These are phyloP conservation scores for Eucalyptus camaldulensis DNA, from an alignment of 345 rosid species.

Conservation along the genomic window DNA sequence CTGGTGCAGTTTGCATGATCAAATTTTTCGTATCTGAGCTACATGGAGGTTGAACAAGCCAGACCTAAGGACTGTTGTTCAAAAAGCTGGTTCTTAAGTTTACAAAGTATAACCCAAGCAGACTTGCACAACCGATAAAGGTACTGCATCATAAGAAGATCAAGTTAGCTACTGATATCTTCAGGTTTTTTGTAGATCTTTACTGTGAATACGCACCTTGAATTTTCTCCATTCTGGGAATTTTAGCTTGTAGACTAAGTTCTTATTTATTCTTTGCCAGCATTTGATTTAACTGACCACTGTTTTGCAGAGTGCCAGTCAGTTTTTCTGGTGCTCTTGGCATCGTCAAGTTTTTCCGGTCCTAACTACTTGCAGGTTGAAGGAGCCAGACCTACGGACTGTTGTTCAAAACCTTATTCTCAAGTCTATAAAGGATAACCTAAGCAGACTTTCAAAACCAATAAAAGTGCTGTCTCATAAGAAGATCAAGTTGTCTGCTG, in stretches of 20 bases:
- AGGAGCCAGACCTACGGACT: conserved; percentile 51
- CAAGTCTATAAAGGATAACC: conserved; percentile 32
- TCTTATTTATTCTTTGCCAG: background rate
- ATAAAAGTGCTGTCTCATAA: conserved; percentile 28
- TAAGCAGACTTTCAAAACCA: conserved; percentile 21
- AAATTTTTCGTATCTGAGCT: conserved; percentile 72
- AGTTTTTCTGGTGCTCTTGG: conserved; percentile 42
- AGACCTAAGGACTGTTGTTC: conserved; percentile 43
- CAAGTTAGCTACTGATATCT: too few relatives aligned
- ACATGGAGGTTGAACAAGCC: conserved; percentile 71
- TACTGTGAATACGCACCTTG: background rate
- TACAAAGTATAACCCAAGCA: conserved; percentile 22
- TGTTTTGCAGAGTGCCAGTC: background rate
- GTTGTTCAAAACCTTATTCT: conserved; percentile 67
- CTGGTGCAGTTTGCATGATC: conserved; percentile 76
- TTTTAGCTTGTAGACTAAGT: background rate
- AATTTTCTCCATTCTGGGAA: background rate
- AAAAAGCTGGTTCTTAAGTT: conserved; percentile 60
- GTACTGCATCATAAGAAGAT: conserved; percentile 9
- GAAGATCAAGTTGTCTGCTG: background rate
- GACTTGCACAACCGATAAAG: conserved; percentile 41
- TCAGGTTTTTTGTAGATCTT: background rate
- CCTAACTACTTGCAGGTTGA: conserved; percentile 65
- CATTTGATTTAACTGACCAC: background rate
- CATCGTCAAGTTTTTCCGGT: conserved; percentile 76